Base-by-base conservation (phyloP, 495 filamentous ascomycete genomes). In the Hypoxylon trugodes region DNA sequence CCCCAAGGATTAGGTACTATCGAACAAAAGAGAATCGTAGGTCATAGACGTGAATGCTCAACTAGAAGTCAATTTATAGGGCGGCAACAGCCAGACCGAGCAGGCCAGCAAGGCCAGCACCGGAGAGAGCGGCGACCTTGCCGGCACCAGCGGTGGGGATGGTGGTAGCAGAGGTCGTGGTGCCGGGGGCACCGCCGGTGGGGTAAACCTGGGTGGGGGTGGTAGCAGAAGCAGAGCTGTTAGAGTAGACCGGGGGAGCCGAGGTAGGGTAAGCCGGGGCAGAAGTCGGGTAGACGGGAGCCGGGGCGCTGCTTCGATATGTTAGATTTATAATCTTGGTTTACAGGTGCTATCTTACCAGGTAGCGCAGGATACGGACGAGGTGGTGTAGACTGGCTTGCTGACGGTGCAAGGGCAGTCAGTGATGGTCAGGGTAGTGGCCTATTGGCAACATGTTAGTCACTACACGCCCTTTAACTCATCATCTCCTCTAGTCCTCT, bases 361-460 rank as follows among this genome's bases (percentile, higher is more conserved):
- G 77, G 81, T 82, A 75, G 82, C 73, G 83, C 89, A 90, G 81
- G 82, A 72, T 66, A 88, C 84, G 69, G 81, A 79, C 71, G 83
- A 83, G 69, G 84, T 80, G 76, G 80, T 84, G 73, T 79, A 76
- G 62, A 90, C 77, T 66, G 89, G 88, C 74, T 86, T 84, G 78
- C 85, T 86, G 81, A 91, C 78, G 73, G 89, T 95, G 86, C 86
- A 90, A 46, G 87, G 85, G 85, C 86, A 89, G 83, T 88, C 78
- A 73, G 86, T 86, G 82, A 93, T 85, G 79, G 91, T 93, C 77
- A 93, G 78, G 75, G 87, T 90, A 72, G 89, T 90, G 73, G 90
- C 76, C 84, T 87, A 52, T 59, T 36, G 9, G n/a, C n/a, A n/a
- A 25, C 4, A 38, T 32, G 71, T 68, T 59, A 56, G 67, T 65